A percentile compares a stretch with the other conserved stretches of the same genome.
These are phyloP conservation scores for Sphaerobolus stellatus DNA, from an alignment of 1,284 basidiomycete genomes.

Conservation along the genomic window DNA sequence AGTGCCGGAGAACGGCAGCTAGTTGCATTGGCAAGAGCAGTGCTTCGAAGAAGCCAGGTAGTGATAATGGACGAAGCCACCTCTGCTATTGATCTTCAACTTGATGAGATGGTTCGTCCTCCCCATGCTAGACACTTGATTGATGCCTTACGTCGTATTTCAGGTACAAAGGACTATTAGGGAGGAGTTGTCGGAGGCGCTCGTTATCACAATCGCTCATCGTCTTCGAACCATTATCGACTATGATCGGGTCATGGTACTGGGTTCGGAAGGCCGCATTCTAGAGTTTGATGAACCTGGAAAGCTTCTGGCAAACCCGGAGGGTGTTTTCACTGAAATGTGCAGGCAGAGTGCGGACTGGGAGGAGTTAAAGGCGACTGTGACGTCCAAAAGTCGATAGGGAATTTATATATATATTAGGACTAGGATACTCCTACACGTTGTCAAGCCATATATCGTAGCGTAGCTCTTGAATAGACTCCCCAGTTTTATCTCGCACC, in stretches of 20 bases:
- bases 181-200: slow-evolving; percentile 68
- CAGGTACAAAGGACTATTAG: slow-evolving; percentile 81
- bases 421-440: too few species aligned
- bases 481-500: too few species aligned
- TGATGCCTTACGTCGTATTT: not conserved
- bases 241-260: slow-evolving; percentile 79
- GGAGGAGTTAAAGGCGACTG: slow-evolving; percentile 26
- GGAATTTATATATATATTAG: too few species aligned
- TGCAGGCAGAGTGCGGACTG: slow-evolving; percentile 67
- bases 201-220: slow-evolving; percentile 85
- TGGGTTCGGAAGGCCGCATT: slow-evolving; percentile 63
- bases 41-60: slow-evolving; percentile 73
- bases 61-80: slow-evolving; percentile 88
- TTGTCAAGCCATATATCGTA: too few species aligned
- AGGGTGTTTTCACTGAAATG: slow-evolving; percentile 68
- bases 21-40: slow-evolving; percentile 11
- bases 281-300: slow-evolving; percentile 72
- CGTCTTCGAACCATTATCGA: slow-evolving; percentile 72
- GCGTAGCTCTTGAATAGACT: too few species aligned
- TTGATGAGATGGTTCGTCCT: slow-evolving; percentile 59
- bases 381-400: not conserved
- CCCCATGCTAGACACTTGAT: not conserved
- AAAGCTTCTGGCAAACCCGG: slow-evolving; percentile 54
- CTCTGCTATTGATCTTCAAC: slow-evolving; percentile 71
- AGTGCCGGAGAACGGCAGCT: slow-evolving; percentile 10